These are phyloP conservation scores for Hibiscus syriacus DNA, from an alignment of 345 rosid genomes.

Conservation along the genomic window DNA sequence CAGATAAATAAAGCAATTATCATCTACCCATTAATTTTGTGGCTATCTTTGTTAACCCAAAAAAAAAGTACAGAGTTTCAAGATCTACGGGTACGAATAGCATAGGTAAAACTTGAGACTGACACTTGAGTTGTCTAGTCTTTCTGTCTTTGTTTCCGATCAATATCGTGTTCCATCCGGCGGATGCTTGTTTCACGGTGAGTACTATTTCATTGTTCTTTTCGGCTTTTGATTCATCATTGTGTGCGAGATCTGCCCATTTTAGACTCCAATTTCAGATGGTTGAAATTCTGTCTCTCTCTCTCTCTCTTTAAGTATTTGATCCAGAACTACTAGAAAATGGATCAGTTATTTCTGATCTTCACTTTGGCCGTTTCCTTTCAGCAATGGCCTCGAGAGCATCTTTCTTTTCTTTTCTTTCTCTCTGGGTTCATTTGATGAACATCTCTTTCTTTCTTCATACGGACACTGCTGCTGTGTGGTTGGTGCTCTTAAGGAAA, in stretches of 20 bases:
- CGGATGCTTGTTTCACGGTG: neutral
- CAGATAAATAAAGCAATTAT: too few relatives aligned
- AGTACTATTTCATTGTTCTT: neutral
- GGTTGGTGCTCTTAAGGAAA: conserved; percentile 1
- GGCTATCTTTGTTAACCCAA: too few relatives aligned
- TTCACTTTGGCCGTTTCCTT: conserved; percentile 7
- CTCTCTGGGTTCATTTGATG: neutral
- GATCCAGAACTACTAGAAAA: conserved; percentile 2
- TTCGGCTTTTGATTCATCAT: neutral
- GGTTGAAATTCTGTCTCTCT: too few relatives aligned
- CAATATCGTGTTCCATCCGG: neutral
- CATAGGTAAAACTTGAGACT: neutral
- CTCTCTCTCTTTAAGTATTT: too few relatives aligned
- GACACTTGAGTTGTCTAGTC: neutral
- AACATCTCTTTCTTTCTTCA: neutral
- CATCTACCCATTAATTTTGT: too few relatives aligned
- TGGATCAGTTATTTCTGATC: conserved; percentile 6
- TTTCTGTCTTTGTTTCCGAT: neutral
- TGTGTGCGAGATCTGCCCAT: neutral
- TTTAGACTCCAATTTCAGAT: neutral
- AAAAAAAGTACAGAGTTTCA: too few relatives aligned
- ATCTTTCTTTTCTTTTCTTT: neutral
- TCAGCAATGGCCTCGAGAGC: neutral
- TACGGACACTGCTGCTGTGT: neutral
- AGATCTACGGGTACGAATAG: too few relatives aligned